phyloP scores from a whole-genome alignment of 768 basidiomycete species.

The Russula sp. region DNA sequence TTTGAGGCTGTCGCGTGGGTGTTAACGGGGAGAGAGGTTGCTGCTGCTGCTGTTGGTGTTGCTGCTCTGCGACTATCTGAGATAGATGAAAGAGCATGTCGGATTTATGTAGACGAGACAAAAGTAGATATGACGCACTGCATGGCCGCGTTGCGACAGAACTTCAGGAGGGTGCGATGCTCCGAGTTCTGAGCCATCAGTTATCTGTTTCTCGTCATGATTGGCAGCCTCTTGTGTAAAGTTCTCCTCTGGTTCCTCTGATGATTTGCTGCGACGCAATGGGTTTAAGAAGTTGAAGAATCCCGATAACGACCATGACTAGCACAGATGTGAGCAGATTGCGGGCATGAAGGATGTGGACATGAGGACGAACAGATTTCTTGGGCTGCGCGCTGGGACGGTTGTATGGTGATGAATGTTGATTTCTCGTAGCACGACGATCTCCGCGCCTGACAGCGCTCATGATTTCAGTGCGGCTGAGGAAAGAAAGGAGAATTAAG shows the following conservation, averaged over 20 bases:
- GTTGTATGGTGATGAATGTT: conserved; percentile 48
- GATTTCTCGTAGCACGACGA: conserved; percentile 15
- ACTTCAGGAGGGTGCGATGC: conserved; percentile 8
- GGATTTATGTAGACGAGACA: background rate
- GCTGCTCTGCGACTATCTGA: conserved; percentile 3
- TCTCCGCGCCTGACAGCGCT: conserved; percentile 47
- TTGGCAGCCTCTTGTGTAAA: conserved; percentile 4
- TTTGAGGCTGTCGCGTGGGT: conserved; percentile 3
- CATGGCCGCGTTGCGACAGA: conserved; percentile 21
- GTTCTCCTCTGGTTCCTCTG: conserved; percentile 17
- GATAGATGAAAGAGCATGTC: background rate
- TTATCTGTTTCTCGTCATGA: conserved; percentile 7
- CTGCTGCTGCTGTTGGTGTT: background rate
- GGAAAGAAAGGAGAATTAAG: background rate
- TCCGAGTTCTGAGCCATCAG: conserved; percentile 2
- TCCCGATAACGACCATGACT: conserved; percentile 43
- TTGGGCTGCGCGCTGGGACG: conserved; percentile 33
- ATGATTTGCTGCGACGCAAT: conserved; percentile 27
- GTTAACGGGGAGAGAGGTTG: conserved; percentile 5
- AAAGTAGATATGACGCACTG: conserved; percentile 9
- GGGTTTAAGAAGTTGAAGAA: conserved; percentile 49
- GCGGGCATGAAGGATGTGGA: conserved; percentile 8
- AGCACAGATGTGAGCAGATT: conserved; percentile 27
- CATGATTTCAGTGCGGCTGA: conserved; percentile 32
- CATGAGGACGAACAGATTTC: conserved; percentile 40